Percentiles rank a stretch among this genome's conserved stretches.
These are phyloP conservation scores for Xylaria telfairii DNA, from an alignment of 495 filamentous ascomycete genomes.

Conservation along the genomic window DNA sequence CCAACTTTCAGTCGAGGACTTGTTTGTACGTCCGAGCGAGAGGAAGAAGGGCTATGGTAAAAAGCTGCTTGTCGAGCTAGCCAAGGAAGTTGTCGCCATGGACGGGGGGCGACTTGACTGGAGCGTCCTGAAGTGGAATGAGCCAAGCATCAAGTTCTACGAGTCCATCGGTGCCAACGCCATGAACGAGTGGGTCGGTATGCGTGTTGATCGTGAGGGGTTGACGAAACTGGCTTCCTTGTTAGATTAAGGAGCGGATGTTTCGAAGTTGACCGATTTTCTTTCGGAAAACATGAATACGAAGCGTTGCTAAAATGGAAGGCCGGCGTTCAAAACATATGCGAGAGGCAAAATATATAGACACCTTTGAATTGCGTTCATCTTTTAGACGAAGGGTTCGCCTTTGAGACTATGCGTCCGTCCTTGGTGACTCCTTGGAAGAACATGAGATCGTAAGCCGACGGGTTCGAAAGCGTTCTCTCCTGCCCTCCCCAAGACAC, in stretches of 20 bases:
- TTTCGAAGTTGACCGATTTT: neutral
- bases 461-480: slow-evolving; percentile 25
- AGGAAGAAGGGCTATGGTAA: slow-evolving; percentile 81
- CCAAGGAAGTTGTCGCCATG: slow-evolving; percentile 73
- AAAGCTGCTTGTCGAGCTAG: slow-evolving; percentile 74
- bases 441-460: slow-evolving; percentile 32
- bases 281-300: neutral
- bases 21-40: slow-evolving; percentile 77
- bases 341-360: neutral
- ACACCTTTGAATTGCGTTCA: neutral
- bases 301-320: neutral
- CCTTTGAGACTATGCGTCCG: neutral
- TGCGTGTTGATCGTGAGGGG: slow-evolving; percentile 82
- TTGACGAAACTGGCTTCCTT: slow-evolving; percentile 65
- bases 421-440: slow-evolving; percentile 34
- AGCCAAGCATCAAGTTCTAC: slow-evolving; percentile 89
- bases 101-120: slow-evolving; percentile 84
- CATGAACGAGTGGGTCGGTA: slow-evolving; percentile 88
- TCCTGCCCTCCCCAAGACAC: slow-evolving; percentile 44
- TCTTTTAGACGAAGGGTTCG: neutral
- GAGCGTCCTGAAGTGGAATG: slow-evolving; percentile 92
- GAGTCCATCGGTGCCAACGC: slow-evolving; percentile 77
- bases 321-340: neutral
- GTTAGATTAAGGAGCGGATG: slow-evolving; percentile 32
- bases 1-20: slow-evolving; percentile 68